Evolutionary conservation across 768 basidiomycete genomes (phyloP).

Genomic region (Mycena galericulata): DNA sequence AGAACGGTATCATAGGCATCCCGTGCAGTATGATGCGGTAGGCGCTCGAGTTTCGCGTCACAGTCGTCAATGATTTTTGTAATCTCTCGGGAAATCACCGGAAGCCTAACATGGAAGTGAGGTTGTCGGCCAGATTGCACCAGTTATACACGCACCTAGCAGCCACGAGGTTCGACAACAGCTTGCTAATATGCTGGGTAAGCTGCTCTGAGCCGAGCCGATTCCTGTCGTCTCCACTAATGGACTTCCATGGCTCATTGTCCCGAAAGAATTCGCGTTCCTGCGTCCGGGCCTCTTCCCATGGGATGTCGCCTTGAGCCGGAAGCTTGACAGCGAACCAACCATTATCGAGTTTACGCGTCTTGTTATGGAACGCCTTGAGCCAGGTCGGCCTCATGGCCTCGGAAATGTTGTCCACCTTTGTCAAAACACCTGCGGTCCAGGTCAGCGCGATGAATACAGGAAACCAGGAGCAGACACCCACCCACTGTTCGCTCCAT

Average conservation of each 20-base stretch:
- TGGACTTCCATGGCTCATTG: constrained; percentile 4
- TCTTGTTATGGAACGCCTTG: constrained; percentile 18
- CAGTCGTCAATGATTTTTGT: not conserved
- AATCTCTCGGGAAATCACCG: constrained; percentile 14
- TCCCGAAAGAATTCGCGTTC: constrained; percentile 17
- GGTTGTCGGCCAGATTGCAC: not conserved
- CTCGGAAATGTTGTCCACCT: constrained; percentile 16
- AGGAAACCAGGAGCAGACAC: not conserved
- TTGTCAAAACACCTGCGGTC: constrained; percentile 18
- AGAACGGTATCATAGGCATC: constrained; percentile 4
- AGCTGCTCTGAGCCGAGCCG: constrained; percentile 25
- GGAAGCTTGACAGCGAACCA: constrained; percentile 29
- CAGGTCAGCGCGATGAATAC: not conserved
- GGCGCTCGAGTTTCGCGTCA: not conserved
- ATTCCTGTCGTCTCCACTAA: constrained; percentile 12
- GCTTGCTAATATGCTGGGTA: constrained; percentile 19
- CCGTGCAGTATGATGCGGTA: not conserved
- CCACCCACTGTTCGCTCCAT: constrained; percentile 17
- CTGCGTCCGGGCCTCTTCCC: constrained; percentile 11
- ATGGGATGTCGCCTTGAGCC: constrained; percentile 7
- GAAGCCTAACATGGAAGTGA: constrained; percentile 12
- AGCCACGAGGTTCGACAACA: constrained; percentile 9
- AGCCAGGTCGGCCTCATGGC: constrained; percentile 7
- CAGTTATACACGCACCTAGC: not conserved
- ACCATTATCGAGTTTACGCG: constrained; percentile 17